Evolutionary conservation across 257 asterid species (phyloP), one percentile per base, ranked within the genome.

Genomic region (Striga asiatica): DNA sequence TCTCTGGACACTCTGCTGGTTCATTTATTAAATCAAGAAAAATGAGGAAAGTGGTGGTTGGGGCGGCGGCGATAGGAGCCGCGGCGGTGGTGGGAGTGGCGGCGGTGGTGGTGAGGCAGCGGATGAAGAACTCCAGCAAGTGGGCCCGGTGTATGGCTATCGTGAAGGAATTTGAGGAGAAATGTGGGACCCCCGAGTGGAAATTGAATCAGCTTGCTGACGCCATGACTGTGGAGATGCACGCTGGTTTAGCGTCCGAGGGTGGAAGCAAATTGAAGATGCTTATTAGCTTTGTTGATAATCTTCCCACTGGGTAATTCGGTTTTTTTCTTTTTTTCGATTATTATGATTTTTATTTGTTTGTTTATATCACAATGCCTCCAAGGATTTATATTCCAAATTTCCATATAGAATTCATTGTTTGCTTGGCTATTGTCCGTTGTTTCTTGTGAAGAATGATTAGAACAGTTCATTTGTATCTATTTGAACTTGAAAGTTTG

Each of bases 221-320:
- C 32, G 94, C 96, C 9, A 81, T 86, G 92, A 77, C 74, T 34
- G 94, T 83, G 24, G 96, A 86, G 68, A 83, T 86, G 94, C 96
- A 83, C 61, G 94, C 96, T 35, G 96, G 96, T 0, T 72, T 86
- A 60, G 84, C 81, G 3, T 83, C 94, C 24, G 96, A 81, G 43
- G 96, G 96, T 3, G 94, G 88, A 22, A 86, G 96, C 71, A 83
- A 86, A 58, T 85, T 86, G 37, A 86, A 86, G 74, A 86, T 86
- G 96, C 88, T 86, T 50, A 81, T 86, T 55, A 83, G 94, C 76
- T 78, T 38, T 55, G 92, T 86, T 3, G 92, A 83, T 38, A 83
- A 75, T 66, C 83, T 86, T n/a, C 96, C 96, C 42, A 74, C 82
- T 59, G 88, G 93, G 93, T 82, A 66, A 16, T 58, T 66, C 17